phyloP scores from a whole-genome alignment of 1,284 basidiomycete species.

The Cryptococcus sp. region DNA sequence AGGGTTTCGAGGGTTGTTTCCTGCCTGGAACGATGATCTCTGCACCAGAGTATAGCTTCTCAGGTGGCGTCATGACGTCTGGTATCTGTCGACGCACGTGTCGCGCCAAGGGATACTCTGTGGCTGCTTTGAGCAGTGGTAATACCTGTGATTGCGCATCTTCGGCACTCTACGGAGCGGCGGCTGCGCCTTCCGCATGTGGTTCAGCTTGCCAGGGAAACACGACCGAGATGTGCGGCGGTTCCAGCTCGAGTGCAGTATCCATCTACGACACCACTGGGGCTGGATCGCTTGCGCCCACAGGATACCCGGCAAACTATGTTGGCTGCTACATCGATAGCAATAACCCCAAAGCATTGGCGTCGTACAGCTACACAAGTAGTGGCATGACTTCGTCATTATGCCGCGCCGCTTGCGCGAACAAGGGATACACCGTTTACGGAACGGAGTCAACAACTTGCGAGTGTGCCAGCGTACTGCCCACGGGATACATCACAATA shows the following conservation, averaged over 20 bases:
- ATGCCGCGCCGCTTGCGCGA: conserved; percentile 23
- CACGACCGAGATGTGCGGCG: conserved; percentile 21
- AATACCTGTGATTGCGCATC: conserved; percentile 10
- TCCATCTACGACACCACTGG: conserved; percentile 31
- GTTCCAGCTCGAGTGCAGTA: conserved; percentile 4
- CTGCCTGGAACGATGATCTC: conserved; percentile 13
- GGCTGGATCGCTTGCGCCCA: conserved; percentile 13
- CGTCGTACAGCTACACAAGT: conserved; percentile 14
- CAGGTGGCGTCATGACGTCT: conserved; percentile 10
- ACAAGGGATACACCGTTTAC: conserved; percentile 13
- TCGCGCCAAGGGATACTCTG: conserved; percentile 10
- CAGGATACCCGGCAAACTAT: conserved; percentile 21
- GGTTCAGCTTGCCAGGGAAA: conserved; percentile 14
- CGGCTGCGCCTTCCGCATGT: conserved; percentile 1
- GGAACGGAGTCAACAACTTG: not conserved
- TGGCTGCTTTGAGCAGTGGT: conserved; percentile 14
- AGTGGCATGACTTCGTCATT: conserved; percentile 19
- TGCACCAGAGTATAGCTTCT: not conserved
- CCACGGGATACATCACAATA: not conserved
- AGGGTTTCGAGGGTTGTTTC: conserved; percentile 31
- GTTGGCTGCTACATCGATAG: conserved; percentile 27
- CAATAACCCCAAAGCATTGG: not conserved
- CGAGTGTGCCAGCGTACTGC: not conserved
- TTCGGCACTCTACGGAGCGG: too few species aligned
- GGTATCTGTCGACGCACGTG: conserved; percentile 20